phyloP scores from a whole-genome alignment of 352 stramenopile species.

The Thalassiosira mediterranea region DNA sequence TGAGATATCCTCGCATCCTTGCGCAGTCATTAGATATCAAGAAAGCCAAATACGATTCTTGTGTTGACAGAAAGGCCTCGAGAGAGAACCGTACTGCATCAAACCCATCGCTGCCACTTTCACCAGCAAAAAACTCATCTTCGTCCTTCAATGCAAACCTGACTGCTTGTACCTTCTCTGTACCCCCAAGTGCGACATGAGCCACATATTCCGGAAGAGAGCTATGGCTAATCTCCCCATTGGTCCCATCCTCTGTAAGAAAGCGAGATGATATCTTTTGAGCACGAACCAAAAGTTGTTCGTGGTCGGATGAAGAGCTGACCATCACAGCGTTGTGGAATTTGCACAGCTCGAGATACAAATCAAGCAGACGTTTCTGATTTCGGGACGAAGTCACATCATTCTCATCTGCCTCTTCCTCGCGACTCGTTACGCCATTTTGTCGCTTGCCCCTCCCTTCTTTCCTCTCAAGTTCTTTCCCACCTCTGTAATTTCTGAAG shows the following conservation, averaged over 20 bases:
- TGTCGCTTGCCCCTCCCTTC: conserved; percentile 3
- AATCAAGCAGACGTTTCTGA: conserved; percentile 39
- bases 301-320: conserved; percentile 37
- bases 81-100: conserved; percentile 28
- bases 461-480: conserved; percentile 22
- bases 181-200: conserved; percentile 38
- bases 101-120: conserved; percentile 44
- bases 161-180: conserved; percentile 41
- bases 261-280: conserved; percentile 31
- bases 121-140: conserved; percentile 48
- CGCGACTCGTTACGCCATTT: conserved; percentile 4
- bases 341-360: conserved; percentile 48
- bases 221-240: conserved; percentile 8
- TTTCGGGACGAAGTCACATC: conserved; percentile 36
- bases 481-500: conserved; percentile 28
- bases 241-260: conserved; percentile 24
- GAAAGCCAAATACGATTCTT: conserved; percentile 73
- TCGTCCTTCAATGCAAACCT: conserved; percentile 40
- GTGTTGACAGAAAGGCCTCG: conserved; percentile 41
- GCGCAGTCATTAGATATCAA: conserved; percentile 72
- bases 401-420: conserved; percentile 9
- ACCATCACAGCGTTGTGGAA: conserved; percentile 35
- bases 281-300: conserved; percentile 43
- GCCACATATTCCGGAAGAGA: conserved; percentile 39
- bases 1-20: conserved; percentile 79